A percentile compares a stretch with the other conserved stretches of the same genome.
Conservation (phyloP, 2,329 filamentous ascomycete species). For the Neospermospora avenae region DNA sequence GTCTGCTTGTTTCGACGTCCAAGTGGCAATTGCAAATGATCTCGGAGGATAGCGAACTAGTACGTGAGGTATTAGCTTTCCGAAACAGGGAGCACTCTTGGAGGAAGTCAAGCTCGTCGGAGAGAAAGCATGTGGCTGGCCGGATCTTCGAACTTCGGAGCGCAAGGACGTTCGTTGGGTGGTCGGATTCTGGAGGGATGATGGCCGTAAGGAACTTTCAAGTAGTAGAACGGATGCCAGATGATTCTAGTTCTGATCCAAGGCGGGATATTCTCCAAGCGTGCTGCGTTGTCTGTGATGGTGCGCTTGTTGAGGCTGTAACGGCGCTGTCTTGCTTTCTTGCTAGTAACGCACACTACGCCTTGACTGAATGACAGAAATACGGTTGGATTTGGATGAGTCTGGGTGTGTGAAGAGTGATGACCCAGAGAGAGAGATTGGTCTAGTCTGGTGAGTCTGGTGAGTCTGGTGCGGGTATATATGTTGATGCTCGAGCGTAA, state of each 20-base stretch:
- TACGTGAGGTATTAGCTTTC: slow-evolving; percentile 26
- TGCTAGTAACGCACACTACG: slow-evolving; percentile 11
- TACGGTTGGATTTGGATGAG: background rate
- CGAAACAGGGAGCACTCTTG: slow-evolving; percentile 34
- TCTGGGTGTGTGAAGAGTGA: background rate
- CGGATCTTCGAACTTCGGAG: slow-evolving; percentile 21
- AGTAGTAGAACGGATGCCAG: background rate
- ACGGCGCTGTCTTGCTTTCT: slow-evolving; percentile 2
- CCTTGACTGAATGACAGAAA: slow-evolving; percentile 11
- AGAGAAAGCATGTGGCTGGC: slow-evolving; percentile 14
- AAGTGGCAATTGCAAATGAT: slow-evolving; percentile 21
- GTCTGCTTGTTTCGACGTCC: slow-evolving; percentile 33
- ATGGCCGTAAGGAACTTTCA: slow-evolving; percentile 11
- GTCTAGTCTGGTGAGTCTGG: slow-evolving; percentile 12
- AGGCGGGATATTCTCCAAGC: background rate
- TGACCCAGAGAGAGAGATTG: slow-evolving; percentile 1
- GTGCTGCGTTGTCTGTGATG: background rate
- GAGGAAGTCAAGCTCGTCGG: slow-evolving; percentile 18
- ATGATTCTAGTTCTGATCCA: slow-evolving; percentile 6
- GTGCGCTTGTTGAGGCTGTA: slow-evolving; percentile 6
- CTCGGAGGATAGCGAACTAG: slow-evolving; percentile 7
- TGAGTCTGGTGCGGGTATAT: slow-evolving; percentile 1
- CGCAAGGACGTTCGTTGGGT: slow-evolving; percentile 23
- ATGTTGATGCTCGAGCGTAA: slow-evolving; percentile 2
- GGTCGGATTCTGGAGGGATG: slow-evolving; percentile 20